A percentile compares a stretch with the other conserved stretches of the same genome.
phyloP scores from a whole-genome alignment of 805 yeast genomes.

The Saccharomycopsis capsularis region DNA sequence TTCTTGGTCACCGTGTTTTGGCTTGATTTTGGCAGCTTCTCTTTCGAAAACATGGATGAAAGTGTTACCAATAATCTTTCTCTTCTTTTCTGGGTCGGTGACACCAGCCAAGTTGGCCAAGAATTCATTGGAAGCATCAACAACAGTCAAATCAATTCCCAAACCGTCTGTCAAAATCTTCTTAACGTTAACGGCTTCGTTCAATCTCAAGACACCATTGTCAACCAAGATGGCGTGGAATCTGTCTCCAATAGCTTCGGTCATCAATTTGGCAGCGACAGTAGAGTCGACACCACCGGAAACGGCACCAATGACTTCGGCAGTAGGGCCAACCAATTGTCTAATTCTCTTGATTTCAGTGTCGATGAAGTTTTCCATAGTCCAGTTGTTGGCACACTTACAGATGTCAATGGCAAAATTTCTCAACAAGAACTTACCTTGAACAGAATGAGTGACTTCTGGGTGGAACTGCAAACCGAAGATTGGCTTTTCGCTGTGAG shows the following conservation, averaged over 20 bases:
- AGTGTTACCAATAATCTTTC: constrained; percentile 97
- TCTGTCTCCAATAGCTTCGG: constrained; percentile 96
- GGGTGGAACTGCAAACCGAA: constrained; percentile 99
- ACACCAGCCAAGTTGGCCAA: constrained; percentile 82
- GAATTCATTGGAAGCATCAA: constrained; percentile 90
- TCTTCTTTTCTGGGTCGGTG: constrained; percentile 97
- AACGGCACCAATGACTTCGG: constrained; percentile 98
- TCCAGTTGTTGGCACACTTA: constrained; percentile 85
- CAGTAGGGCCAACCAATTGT: constrained; percentile 89
- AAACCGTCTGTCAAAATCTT: constrained; percentile 85
- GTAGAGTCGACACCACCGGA: constrained; percentile 99
- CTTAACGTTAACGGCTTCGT: constrained; percentile 86
- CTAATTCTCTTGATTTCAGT: constrained; percentile 93
- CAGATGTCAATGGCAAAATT: constrained; percentile 93
- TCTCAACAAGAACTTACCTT: constrained; percentile 79
- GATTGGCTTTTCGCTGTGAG: constrained; percentile 63
- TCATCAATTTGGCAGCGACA: constrained; percentile 96
- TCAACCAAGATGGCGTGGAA: constrained; percentile 98
- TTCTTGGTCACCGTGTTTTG: constrained; percentile 72
- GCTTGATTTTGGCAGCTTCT: constrained; percentile 87
- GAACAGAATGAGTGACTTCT: constrained; percentile 92
- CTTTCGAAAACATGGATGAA: constrained; percentile 95
- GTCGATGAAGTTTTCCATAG: constrained; percentile 95
- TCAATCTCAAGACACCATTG: constrained; percentile 93
- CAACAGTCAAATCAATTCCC: constrained; percentile 89